These are phyloP conservation scores for Cordyceps tenuipes DNA, from an alignment of 2,329 filamentous ascomycete species.

Conservation along the genomic window DNA sequence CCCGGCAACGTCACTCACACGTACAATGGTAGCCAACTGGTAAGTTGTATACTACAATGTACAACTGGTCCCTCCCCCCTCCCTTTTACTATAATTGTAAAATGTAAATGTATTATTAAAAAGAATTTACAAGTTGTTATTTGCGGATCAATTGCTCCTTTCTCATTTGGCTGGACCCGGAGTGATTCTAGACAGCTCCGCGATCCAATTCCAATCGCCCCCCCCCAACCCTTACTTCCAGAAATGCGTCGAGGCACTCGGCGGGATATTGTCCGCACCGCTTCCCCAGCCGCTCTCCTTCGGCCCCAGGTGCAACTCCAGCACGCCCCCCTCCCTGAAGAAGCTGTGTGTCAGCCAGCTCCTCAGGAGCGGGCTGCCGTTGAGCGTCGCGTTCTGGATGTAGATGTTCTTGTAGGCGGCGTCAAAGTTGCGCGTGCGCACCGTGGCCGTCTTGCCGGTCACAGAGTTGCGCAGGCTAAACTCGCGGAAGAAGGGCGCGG, in stretches of 20 bases:
- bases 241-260: slow-evolving; percentile 19
- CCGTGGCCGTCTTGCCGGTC: slow-evolving; percentile 22
- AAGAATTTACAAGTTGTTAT: too few species aligned
- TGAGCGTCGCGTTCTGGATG: slow-evolving; percentile 48
- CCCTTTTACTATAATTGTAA: too few species aligned
- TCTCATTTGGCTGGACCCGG: too few species aligned
- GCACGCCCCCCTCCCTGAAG: slow-evolving; percentile 46
- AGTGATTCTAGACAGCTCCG: too few species aligned
- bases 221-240: slow-evolving; percentile 12
- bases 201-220: neutral
- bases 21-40: too few species aligned
- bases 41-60: too few species aligned
- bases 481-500: slow-evolving; percentile 42
- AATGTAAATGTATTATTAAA: too few species aligned
- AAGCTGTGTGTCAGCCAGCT: slow-evolving; percentile 56
- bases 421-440: slow-evolving; percentile 29
- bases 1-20: too few species aligned
- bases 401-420: slow-evolving; percentile 42
- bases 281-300: slow-evolving; percentile 11
- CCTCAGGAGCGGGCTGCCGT: slow-evolving; percentile 45
- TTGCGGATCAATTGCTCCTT: too few species aligned
- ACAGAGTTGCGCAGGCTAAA: slow-evolving; percentile 27
- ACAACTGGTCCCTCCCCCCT: too few species aligned
- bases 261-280: slow-evolving; percentile 14
- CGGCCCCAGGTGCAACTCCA: slow-evolving; percentile 33